These are phyloP conservation scores for Corrigiola litoralis DNA, from an alignment of 179 eudicot genomes.

Conservation along the genomic window DNA sequence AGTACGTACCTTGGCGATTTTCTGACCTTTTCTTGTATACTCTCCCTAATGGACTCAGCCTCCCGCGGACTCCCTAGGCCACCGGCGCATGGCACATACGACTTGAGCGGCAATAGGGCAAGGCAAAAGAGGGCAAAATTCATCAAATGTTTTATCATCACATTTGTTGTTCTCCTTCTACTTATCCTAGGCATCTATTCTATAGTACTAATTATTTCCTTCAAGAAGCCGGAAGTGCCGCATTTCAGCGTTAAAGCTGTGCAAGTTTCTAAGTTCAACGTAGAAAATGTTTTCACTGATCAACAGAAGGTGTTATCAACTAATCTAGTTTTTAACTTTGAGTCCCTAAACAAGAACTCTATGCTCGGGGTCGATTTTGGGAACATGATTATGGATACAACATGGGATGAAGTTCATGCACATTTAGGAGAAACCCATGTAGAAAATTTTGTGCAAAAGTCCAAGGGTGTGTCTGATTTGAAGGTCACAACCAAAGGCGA, in stretches of 20 bases:
- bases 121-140: background rate
- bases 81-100: slow-evolving; percentile 26
- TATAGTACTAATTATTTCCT: slow-evolving; percentile 5
- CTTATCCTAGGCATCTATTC: slow-evolving; percentile 14
- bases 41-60: slow-evolving; percentile 17
- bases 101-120: slow-evolving; percentile 10
- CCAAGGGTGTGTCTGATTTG: slow-evolving; percentile 17
- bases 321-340: slow-evolving; percentile 14
- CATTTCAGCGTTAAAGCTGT: slow-evolving; percentile 20
- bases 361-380: slow-evolving; percentile 17
- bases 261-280: slow-evolving; percentile 15
- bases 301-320: slow-evolving; percentile 18
- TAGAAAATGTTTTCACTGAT: slow-evolving; percentile 5
- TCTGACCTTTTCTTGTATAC: background rate
- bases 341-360: slow-evolving; percentile 16
- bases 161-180: background rate
- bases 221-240: slow-evolving; percentile 24
- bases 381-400: slow-evolving; percentile 24
- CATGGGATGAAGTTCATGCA: slow-evolving; percentile 25
- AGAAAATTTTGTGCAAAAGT: slow-evolving; percentile 16
- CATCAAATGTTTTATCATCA: background rate
- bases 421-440: slow-evolving; percentile 29
- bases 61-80: slow-evolving; percentile 24
- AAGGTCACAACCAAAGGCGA: slow-evolving; percentile 23
- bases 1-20: background rate